Percentiles rank a stretch among this genome's conserved stretches.
Evolutionary conservation across 768 basidiomycete genomes (phyloP).

Genomic region (Leccinum ochraceum): DNA sequence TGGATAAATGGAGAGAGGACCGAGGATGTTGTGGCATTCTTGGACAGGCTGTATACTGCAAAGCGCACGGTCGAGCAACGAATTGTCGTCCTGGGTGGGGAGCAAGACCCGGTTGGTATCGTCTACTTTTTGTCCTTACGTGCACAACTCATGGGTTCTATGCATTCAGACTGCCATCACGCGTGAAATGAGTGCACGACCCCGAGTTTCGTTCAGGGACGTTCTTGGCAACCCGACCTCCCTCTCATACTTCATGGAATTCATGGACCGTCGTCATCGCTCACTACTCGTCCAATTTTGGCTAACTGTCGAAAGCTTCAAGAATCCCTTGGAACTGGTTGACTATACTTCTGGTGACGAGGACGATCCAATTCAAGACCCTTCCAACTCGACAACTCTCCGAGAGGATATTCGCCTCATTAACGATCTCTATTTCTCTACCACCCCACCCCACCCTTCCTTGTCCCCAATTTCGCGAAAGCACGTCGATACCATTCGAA

Average conservation of each 20-base stretch:
- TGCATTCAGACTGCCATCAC: conserved; percentile 40
- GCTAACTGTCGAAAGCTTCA: conserved; percentile 97
- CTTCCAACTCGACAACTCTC: conserved; percentile 58
- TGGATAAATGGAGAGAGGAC: conserved; percentile 87
- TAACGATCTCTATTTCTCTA: conserved; percentile 82
- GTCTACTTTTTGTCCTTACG: background rate
- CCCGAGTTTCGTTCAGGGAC: conserved; percentile 66
- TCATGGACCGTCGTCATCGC: conserved; percentile 88
- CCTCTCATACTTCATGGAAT: conserved; percentile 96
- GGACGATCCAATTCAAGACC: conserved; percentile 59
- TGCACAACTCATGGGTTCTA: conserved; percentile 3
- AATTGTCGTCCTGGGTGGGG: conserved; percentile 77
- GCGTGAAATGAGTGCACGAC: conserved; percentile 45
- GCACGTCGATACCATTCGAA: conserved; percentile 67
- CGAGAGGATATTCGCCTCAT: conserved; percentile 90
- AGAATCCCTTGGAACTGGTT: conserved; percentile 88
- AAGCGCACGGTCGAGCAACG: conserved; percentile 86
- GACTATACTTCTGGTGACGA: conserved; percentile 63
- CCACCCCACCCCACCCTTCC: conserved; percentile 54
- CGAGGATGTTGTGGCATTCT: conserved; percentile 82
- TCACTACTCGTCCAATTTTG: conserved; percentile 94
- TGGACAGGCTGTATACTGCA: conserved; percentile 87
- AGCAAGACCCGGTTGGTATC: conserved; percentile 55
- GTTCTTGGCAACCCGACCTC: conserved; percentile 88
- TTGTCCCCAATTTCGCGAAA: conserved; percentile 67